Percentiles rank a stretch among this genome's conserved stretches.
These are phyloP conservation scores for Trichomonas gallinae DNA, from an alignment of 208 protist species.

Conservation along the genomic window DNA sequence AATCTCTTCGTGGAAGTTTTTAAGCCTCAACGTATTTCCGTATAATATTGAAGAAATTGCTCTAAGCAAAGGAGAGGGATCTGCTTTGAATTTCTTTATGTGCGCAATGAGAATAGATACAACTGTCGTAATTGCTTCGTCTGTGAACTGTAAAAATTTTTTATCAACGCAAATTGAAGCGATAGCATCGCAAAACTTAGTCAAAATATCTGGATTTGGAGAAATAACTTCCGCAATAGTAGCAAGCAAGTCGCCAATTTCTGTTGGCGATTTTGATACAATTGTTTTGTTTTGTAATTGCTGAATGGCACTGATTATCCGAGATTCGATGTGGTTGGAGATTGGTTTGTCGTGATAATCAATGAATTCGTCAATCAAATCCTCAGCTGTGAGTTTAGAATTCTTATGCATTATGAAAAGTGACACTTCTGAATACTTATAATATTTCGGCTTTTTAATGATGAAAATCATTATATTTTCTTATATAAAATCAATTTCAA, in stretches of 20 bases:
- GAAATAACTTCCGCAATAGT: background rate
- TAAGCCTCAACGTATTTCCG: background rate
- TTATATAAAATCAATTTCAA: no score
- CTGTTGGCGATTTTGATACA: background rate
- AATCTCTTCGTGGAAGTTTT: background rate
- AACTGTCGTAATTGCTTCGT: background rate
- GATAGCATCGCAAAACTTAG: background rate
- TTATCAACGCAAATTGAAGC: background rate
- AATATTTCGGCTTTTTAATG: no score
- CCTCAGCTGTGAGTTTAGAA: background rate
- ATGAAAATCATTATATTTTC: no score
- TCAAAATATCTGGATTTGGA: background rate
- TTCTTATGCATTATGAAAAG: background rate
- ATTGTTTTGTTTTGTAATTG: background rate
- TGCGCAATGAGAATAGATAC: background rate
- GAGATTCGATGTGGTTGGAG: background rate
- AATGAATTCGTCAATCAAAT: background rate
- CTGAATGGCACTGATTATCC: background rate
- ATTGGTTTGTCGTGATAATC: background rate
- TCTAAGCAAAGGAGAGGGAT: background rate
- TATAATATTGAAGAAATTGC: background rate
- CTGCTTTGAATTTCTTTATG: background rate
- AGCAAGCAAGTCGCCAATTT: slow-evolving; percentile 9
- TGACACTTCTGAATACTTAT: no score
- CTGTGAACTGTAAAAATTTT: background rate